Evolutionary conservation across 108 stramenopile genomes (phyloP).

Genomic region (Stephanodiscus triporus): DNA sequence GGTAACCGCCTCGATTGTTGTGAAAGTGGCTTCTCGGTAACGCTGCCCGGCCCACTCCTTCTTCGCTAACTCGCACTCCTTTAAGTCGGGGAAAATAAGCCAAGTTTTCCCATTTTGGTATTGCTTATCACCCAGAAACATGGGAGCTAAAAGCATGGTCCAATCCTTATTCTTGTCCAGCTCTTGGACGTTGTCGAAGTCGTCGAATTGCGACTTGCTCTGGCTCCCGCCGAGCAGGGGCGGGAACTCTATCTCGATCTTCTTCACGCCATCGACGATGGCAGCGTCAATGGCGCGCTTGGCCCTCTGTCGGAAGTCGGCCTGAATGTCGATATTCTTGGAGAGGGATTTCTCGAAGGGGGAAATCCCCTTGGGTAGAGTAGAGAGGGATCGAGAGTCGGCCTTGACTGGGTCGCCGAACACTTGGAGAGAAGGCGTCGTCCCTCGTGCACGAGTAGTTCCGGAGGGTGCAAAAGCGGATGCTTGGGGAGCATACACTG

Average conservation of each 20-base stretch:
- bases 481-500: too few species aligned
- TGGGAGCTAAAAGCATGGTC: slow-evolving; percentile 64
- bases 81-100: slow-evolving; percentile 83
- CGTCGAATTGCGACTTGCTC: slow-evolving; percentile 82
- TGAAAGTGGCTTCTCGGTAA: slow-evolving; percentile 67
- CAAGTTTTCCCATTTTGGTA: slow-evolving; percentile 50
- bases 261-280: slow-evolving; percentile 30
- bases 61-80: slow-evolving; percentile 80
- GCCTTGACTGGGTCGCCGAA: too few species aligned
- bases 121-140: slow-evolving; percentile 36
- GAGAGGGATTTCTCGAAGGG: slow-evolving; percentile 76
- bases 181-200: slow-evolving; percentile 90
- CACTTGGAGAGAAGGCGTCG: too few species aligned
- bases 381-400: slow-evolving; percentile 32
- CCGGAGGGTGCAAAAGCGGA: not conserved
- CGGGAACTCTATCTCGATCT: slow-evolving; percentile 84
- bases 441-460: not conserved
- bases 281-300: slow-evolving; percentile 52
- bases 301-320: slow-evolving; percentile 61
- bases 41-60: slow-evolving; percentile 71
- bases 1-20: slow-evolving; percentile 80
- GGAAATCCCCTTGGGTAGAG: slow-evolving; percentile 69
- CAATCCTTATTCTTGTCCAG: slow-evolving; percentile 82
- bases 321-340: slow-evolving; percentile 64
- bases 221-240: slow-evolving; percentile 71